Conservation (phyloP, 352 stramenopile genomes). For the Pythium scleroteichum region DNA sequence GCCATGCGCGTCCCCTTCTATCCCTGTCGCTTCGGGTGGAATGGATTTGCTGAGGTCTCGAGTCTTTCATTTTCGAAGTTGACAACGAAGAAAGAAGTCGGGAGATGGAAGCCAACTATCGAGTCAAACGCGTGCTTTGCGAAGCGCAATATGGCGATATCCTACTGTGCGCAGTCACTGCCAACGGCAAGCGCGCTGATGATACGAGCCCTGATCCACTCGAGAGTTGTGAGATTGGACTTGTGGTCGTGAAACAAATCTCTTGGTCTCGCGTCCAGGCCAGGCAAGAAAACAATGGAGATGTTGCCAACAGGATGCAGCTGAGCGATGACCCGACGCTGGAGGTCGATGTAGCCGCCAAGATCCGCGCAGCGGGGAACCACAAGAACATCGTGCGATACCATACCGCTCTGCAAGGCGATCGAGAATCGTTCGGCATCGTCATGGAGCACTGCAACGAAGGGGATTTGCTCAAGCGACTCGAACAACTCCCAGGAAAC, state of each 20-base stretch:
- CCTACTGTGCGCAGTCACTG: constrained; percentile 18
- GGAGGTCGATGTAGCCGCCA: constrained; percentile 26
- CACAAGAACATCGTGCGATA: constrained; percentile 32
- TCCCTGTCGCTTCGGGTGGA: neutral
- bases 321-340: constrained; percentile 23
- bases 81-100: constrained; percentile 1
- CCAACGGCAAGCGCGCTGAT: neutral
- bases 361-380: constrained; percentile 22
- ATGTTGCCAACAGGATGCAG: neutral
- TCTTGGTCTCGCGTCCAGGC: constrained; percentile 10
- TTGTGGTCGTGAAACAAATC: constrained; percentile 24
- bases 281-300: neutral
- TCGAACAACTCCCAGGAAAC: constrained; percentile 22
- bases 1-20: neutral
- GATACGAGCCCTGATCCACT: neutral
- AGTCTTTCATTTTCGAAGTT: neutral
- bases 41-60: neutral
- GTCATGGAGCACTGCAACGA: constrained; percentile 43
- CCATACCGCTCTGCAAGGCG: constrained; percentile 18
- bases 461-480: constrained; percentile 28
- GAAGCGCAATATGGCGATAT: constrained; percentile 26
- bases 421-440: constrained; percentile 23
- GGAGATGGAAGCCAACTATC: constrained; percentile 17
- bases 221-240: neutral
- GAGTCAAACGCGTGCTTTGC: constrained; percentile 21